Base-by-base conservation (phyloP, 2,329 filamentous ascomycete genomes). In the Penicillium corylophilum region DNA sequence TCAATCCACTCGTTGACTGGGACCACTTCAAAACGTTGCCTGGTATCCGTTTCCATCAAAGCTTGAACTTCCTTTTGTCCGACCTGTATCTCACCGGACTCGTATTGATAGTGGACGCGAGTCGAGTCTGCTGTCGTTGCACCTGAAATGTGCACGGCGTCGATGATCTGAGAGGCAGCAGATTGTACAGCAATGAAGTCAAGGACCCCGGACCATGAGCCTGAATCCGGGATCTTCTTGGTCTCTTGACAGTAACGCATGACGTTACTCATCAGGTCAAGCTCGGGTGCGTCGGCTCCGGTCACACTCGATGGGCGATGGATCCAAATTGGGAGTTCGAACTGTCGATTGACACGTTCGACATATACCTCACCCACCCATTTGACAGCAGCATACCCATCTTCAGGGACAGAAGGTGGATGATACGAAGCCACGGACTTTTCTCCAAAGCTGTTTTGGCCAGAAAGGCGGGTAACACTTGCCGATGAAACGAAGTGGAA, bases 281-380 rank as follows among this genome's bases (percentile, higher is more conserved):
- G 51, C 29, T 57, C 52, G 2, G 61, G 59, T 4, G 59, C 56
- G 33, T 53, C 49, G 5, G 44, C 22, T 2, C 60, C 60, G 4
- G 48, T 57, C 10, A 64, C 59, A 43, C 55, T 62, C 1, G 61
- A 62, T 22, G 63, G 64, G 5, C 71, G 68, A 47, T 73, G 66
- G 23, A 73, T 66, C 43, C 54, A 64, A 2, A 70, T 51, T 0
- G 55, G 58, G 4, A 70, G 47, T 7, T 45, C 49, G 6, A 55
- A 57, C 13, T 48, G 33, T 7, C 39, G 35, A 18, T 40, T 50
- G 18, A 60, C 55, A 1, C 53, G 50, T 51, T 77, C 73, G 0
- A 77, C 64, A 23, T 71, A 58, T 4, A 58, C 53, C 58, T 77
- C 74, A 39, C 64, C 64, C 0, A 66, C 71, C 74, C 74, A 77